Evolutionary conservation across 352 stramenopile species (phyloP).

Genomic region (Globisporangium parvum): DNA sequence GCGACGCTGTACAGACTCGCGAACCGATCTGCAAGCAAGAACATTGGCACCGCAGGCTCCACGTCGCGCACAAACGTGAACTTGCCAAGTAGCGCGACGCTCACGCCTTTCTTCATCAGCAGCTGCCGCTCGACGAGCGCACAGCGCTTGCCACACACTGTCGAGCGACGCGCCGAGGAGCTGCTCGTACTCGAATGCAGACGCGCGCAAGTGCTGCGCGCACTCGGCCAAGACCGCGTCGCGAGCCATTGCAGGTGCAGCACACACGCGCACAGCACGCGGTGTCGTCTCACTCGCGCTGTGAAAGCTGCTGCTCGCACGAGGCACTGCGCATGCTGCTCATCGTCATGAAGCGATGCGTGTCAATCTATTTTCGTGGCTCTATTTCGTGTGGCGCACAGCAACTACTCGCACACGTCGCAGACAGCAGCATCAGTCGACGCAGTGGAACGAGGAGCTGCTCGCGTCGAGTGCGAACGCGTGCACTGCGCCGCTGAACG

Average conservation of each 20-base stretch:
- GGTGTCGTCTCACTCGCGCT: too few species aligned
- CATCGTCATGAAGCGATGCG: too few species aligned
- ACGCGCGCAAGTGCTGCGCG: constrained; percentile 36
- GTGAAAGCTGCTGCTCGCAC: neutral
- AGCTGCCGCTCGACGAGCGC: constrained; percentile 33
- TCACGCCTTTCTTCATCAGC: constrained; percentile 27
- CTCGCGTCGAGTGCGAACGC: constrained; percentile 30
- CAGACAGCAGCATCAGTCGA: neutral
- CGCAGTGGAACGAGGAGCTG: constrained; percentile 2
- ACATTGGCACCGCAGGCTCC: constrained; percentile 26
- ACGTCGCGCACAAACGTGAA: constrained; percentile 50
- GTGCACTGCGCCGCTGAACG: constrained; percentile 43
- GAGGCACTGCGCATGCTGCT: too few species aligned
- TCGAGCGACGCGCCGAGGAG: constrained; percentile 37
- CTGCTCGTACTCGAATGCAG: constrained; percentile 54
- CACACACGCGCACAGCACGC: neutral
- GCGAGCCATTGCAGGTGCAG: constrained; percentile 3
- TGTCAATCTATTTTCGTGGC: too few species aligned
- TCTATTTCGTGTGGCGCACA: too few species aligned
- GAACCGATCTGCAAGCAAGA: constrained; percentile 50
- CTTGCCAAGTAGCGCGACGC: constrained; percentile 41
- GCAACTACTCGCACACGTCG: too few species aligned
- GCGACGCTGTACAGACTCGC: constrained; percentile 26
- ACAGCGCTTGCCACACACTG: constrained; percentile 40
- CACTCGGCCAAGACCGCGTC: constrained; percentile 35